Evolutionary conservation across 1,284 basidiomycete genomes (phyloP), one percentile per base, ranked within the genome.

Genomic region (Cutaneotrichosporon sp.): DNA sequence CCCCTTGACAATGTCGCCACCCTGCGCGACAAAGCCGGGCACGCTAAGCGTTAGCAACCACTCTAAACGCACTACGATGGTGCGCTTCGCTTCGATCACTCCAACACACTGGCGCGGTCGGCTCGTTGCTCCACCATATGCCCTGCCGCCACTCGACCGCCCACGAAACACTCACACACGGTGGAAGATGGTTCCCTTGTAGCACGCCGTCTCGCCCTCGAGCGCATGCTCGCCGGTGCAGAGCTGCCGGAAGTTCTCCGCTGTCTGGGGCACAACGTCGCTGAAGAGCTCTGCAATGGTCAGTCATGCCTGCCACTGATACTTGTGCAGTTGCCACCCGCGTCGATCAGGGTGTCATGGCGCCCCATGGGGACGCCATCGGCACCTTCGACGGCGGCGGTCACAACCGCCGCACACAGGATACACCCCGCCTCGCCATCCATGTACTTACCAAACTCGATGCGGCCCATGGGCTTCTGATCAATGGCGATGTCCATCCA

Each of bases 21-120:
- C 47, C 73, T 87, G 86, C 49, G 90, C 81, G 88, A 92, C 91
- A 70, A 92, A 91, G 61, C 83, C 79, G n/a, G 54, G 51, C 5
- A 59, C 40, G 33, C 55, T 56, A 34, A 8, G 4, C 15, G 4
- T 21, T 10, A 30, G 40, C n/a, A n/a, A 20, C 12, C 7, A 4
- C 18, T 2, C 20, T 4, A 9, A 22, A 20, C 13, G 8, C 13
- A 23, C 8, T 4, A 44, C 26, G 10, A 30, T 30, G 26, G 10
- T 30, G 26, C 26, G 10, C 26, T 10, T 30, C 26, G 26, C 26
- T 30, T 30, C 26, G 7, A 30, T 30, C 26, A 30, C 26, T 30
- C 26, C 26, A 30, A 30, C 26, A 30, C 26, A 30, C 26, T 30
- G 7, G 26, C 26, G 10, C 26, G 10, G 26, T 10, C 26, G 26